A percentile compares a stretch with the other conserved stretches of the same genome.
phyloP scores from a whole-genome alignment of 176 grass and related monocot species.

The Phoenix roebelenii region DNA sequence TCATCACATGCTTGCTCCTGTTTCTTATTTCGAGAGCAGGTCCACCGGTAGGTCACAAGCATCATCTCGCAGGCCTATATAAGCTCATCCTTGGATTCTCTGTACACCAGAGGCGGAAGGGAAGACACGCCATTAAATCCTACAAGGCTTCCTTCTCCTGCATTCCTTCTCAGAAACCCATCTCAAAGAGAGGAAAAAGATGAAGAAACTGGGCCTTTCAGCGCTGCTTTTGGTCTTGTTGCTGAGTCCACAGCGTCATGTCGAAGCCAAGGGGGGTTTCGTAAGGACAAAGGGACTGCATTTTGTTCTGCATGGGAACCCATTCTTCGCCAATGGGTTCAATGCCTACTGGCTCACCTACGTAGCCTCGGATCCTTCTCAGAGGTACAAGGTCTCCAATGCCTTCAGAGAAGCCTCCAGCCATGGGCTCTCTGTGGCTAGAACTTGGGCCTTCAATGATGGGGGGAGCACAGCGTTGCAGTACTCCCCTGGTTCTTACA shows the following conservation, averaged over 20 bases:
- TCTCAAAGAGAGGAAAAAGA: slow-evolving; percentile 1
- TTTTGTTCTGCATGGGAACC: slow-evolving; percentile 68
- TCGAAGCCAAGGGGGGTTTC: slow-evolving; percentile 22
- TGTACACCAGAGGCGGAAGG: too few relatives aligned
- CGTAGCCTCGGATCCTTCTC: slow-evolving; percentile 49
- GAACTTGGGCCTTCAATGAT: slow-evolving; percentile 92
- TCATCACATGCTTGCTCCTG: too few relatives aligned
- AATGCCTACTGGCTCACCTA: slow-evolving; percentile 97
- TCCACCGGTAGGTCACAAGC: background rate
- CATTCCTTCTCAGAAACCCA: slow-evolving; percentile 8
- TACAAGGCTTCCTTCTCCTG: background rate
- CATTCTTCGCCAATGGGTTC: slow-evolving; percentile 86
- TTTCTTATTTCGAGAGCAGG: background rate
- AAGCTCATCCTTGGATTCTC: background rate
- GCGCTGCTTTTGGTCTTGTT: slow-evolving; percentile 30
- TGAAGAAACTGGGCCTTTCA: background rate
- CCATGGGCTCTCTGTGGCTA: slow-evolving; percentile 66
- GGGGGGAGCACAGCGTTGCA: slow-evolving; percentile 60
- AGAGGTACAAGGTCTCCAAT: slow-evolving; percentile 49
- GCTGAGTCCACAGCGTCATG: slow-evolving; percentile 24
- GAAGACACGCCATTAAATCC: too few relatives aligned
- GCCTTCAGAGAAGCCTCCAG: slow-evolving; percentile 44
- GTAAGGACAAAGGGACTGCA: slow-evolving; percentile 51
- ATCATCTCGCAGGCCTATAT: background rate
- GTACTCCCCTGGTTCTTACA: slow-evolving; percentile 62